phyloP scores from a whole-genome alignment of 2,329 filamentous ascomycete genomes.

The Tolypocladium pustulatum region DNA sequence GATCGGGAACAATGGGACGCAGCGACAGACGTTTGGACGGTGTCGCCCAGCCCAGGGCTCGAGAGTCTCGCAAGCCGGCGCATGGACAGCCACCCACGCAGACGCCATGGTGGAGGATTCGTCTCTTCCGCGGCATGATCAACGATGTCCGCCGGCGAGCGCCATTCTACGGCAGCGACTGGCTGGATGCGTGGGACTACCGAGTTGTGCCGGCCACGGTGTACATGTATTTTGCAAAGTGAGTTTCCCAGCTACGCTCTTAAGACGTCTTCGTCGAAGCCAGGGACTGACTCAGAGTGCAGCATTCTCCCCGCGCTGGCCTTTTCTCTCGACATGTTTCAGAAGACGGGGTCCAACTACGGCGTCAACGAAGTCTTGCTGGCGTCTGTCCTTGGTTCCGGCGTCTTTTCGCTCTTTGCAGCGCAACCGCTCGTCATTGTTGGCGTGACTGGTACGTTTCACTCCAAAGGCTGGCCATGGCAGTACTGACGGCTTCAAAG shows the following conservation, averaged over 20 bases:
- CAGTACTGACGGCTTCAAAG: conserved; percentile 20
- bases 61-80: neutral
- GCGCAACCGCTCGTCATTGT: conserved; percentile 86
- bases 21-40: neutral
- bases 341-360: conserved; percentile 73
- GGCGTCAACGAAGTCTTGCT: conserved; percentile 89
- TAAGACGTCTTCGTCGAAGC: neutral
- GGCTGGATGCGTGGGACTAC: conserved; percentile 83
- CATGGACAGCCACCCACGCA: neutral
- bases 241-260: conserved; percentile 13
- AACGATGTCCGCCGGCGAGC: conserved; percentile 64
- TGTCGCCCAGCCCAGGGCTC: neutral
- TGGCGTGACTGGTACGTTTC: conserved; percentile 59
- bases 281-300: neutral
- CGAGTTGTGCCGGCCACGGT: conserved; percentile 76
- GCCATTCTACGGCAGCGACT: conserved; percentile 75
- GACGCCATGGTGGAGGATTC: conserved; percentile 60
- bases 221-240: conserved; percentile 96
- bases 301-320: conserved; percentile 81
- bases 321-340: conserved; percentile 90
- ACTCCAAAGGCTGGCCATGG: neutral
- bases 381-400: conserved; percentile 69
- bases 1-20: neutral
- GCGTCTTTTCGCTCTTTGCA: conserved; percentile 70
- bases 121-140: conserved; percentile 67